Percentiles rank a stretch among this genome's conserved stretches.
These are phyloP conservation scores for Misopates orontium DNA, from an alignment of 257 asterid species.

Conservation along the genomic window DNA sequence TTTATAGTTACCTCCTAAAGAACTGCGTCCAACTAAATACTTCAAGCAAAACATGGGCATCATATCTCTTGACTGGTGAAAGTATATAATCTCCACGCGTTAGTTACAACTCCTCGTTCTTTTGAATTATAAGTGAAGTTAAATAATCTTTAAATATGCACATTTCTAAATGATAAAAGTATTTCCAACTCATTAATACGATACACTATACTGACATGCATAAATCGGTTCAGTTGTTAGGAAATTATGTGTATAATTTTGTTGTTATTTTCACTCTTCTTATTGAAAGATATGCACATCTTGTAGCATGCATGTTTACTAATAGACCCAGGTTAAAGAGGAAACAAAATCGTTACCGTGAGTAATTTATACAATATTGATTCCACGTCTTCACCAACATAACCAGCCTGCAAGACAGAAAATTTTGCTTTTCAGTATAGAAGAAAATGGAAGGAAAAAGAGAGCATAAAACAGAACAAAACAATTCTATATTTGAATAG, in stretches of 20 bases:
- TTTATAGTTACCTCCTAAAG: neutral
- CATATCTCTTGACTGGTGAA: neutral
- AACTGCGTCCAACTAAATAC: neutral
- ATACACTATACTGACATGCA: neutral
- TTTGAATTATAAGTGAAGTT: neutral
- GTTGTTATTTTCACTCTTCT: neutral
- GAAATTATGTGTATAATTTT: neutral
- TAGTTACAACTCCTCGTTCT: conserved; percentile 7
- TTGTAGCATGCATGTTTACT: neutral
- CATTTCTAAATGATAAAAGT: neutral
- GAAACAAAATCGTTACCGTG: conserved; percentile 41
- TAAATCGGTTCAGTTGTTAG: neutral
- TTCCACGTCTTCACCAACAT: conserved; percentile 97
- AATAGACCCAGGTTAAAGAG: conserved; percentile 5
- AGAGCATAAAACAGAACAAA: conserved; percentile 10
- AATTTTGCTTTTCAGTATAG: conserved; percentile 23
- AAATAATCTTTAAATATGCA: neutral
- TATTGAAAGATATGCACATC: neutral
- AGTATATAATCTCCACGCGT: neutral
- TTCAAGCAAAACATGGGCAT: conserved; percentile 12
- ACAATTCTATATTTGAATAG: neutral
- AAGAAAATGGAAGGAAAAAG: conserved; percentile 16
- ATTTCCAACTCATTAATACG: conserved; percentile 17
- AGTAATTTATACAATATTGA: conserved; percentile 88
- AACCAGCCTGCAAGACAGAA: conserved; percentile 78